Conservation (phyloP, 2,329 filamentous ascomycete species). For the Colletotrichum gigasporum region DNA sequence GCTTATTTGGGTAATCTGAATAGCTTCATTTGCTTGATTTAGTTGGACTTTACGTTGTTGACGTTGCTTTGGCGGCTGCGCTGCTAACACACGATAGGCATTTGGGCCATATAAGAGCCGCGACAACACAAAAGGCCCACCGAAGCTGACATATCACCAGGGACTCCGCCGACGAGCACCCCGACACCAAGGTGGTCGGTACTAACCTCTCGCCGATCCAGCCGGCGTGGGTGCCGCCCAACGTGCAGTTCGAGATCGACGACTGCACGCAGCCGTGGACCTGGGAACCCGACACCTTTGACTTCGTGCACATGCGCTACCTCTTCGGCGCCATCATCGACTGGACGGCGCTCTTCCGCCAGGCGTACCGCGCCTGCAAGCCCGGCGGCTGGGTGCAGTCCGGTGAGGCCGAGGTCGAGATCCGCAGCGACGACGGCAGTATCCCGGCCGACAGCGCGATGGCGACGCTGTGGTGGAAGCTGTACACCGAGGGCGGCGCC, state of each 20-base stretch:
- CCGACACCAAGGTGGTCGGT: constrained; percentile 7
- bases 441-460: constrained; percentile 3
- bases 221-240: constrained; percentile 34
- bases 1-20: too few species aligned
- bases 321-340: constrained; percentile 65
- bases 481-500: constrained; percentile 21
- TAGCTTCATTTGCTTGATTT: too few species aligned
- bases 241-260: constrained; percentile 43
- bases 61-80: too few species aligned
- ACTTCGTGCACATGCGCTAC: constrained; percentile 69
- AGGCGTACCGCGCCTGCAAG: constrained; percentile 26
- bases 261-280: constrained; percentile 63
- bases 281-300: constrained; percentile 60
- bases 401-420: constrained; percentile 42
- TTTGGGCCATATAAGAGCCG: too few species aligned
- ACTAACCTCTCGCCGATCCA: constrained; percentile 24
- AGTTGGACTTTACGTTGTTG: too few species aligned
- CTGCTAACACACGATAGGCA: too few species aligned
- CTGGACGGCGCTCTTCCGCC: constrained; percentile 60
- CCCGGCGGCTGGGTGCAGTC: constrained; percentile 34
- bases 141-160: not conserved
- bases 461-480: constrained; percentile 18
- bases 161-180: constrained; percentile 23
- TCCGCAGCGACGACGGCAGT: constrained; percentile 24
- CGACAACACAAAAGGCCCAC: too few species aligned